A percentile compares a stretch with the other conserved stretches of the same genome.
Conservation (phyloP, 2,329 filamentous ascomycete species). For the Penicillium sp. region DNA sequence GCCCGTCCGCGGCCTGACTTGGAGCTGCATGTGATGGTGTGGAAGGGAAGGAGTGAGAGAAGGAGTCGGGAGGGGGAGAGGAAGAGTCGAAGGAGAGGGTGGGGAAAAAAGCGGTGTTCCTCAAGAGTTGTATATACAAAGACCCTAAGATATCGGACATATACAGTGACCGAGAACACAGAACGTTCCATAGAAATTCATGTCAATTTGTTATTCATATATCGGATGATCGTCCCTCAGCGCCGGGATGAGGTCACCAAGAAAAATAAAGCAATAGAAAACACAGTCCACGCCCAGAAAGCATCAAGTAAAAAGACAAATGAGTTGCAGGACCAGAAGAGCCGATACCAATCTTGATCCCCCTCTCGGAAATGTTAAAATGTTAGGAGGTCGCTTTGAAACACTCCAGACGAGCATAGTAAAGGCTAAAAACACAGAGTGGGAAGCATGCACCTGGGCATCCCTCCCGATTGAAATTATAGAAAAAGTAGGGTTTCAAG, state of each 20-base stretch:
- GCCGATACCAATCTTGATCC: constrained; percentile 1
- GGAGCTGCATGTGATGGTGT: not conserved
- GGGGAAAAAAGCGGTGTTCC: not conserved
- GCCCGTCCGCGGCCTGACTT: constrained; percentile 14
- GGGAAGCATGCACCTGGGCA: not conserved
- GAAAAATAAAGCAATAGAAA: not conserved
- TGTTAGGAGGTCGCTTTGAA: not conserved
- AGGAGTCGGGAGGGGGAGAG: not conserved
- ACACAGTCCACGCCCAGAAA: not conserved
- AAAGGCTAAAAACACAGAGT: constrained; percentile 5
- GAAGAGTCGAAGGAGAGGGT: not conserved
- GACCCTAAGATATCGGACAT: not conserved
- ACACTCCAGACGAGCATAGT: not conserved
- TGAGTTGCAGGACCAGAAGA: not conserved
- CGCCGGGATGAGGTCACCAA: constrained; percentile 9
- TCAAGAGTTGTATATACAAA: no score
- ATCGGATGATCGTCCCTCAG: constrained; percentile 4
- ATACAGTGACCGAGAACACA: not conserved
- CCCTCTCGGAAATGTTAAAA: not conserved
- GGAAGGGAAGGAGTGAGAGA: not conserved
- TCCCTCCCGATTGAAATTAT: not conserved
- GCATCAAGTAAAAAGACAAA: not conserved
- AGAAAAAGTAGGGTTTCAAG: not conserved
- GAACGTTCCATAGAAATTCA: not conserved
- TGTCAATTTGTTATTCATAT: constrained; percentile 6